Conservation (phyloP, 352 stramenopile species). For the Phytophthora capsici region DNA sequence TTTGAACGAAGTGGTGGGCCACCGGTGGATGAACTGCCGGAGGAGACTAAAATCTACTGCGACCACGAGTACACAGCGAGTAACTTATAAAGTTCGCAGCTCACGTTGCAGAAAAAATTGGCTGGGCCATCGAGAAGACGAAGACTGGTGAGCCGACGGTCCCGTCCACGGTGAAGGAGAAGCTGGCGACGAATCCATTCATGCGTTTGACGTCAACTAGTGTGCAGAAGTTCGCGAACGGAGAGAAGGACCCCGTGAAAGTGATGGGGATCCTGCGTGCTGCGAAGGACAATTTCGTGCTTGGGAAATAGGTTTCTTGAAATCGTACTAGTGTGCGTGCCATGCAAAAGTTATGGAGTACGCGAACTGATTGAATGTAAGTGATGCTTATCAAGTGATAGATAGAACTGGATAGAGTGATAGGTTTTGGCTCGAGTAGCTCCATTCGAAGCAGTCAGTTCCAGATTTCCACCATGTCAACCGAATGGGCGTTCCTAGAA, state of each 20-base stretch:
- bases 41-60: conserved; percentile 84
- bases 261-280: conserved; percentile 67
- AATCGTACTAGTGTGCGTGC: too few relatives aligned
- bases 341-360: too few relatives aligned
- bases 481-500: too few relatives aligned
- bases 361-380: too few relatives aligned
- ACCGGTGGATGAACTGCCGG: conserved; percentile 63
- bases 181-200: conserved; percentile 83
- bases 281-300: conserved; percentile 67
- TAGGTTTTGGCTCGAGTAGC: too few relatives aligned
- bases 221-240: conserved; percentile 64
- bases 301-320: conserved; percentile 47
- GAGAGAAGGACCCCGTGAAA: conserved; percentile 43
- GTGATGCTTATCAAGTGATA: too few relatives aligned
- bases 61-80: conserved; percentile 94
- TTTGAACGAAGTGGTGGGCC: conserved; percentile 84
- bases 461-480: too few relatives aligned
- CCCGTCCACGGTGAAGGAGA: conserved; percentile 82
- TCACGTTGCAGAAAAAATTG: conserved; percentile 83
- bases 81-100: conserved; percentile 92
- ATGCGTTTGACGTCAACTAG: conserved; percentile 62
- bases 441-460: too few relatives aligned
- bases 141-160: conserved; percentile 75
- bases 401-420: too few relatives aligned
- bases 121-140: conserved; percentile 56